These are phyloP conservation scores for Penicillium griseofulvum DNA, from an alignment of 2,329 filamentous ascomycete genomes.

Conservation along the genomic window DNA sequence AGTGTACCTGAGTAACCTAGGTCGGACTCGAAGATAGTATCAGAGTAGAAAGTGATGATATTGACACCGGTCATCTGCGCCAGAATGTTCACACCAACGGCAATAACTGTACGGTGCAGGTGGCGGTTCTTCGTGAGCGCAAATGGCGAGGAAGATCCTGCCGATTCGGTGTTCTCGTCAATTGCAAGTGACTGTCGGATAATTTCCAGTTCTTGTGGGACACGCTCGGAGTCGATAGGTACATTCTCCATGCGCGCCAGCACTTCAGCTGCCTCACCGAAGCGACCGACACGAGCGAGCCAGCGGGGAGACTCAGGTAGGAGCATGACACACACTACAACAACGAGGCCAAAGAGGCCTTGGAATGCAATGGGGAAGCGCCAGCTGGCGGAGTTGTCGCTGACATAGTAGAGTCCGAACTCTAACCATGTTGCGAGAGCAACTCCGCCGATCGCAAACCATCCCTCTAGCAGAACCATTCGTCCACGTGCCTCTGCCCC, in stretches of 20 bases:
- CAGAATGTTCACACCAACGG: constrained; percentile 26
- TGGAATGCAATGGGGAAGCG: constrained; percentile 32
- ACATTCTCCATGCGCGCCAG: constrained; percentile 47
- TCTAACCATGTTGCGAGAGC: constrained; percentile 40
- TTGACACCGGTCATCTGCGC: constrained; percentile 33
- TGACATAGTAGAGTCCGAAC: constrained; percentile 41
- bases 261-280: constrained; percentile 46
- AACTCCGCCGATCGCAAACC: constrained; percentile 20
- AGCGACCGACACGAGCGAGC: constrained; percentile 51
- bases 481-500: constrained; percentile 15
- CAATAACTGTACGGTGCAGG: constrained; percentile 26
- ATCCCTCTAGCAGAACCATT: constrained; percentile 21
- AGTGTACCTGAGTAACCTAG: constrained; percentile 21
- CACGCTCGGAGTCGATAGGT: constrained; percentile 50
- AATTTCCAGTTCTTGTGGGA: constrained; percentile 20
- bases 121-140: constrained; percentile 23
- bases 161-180: constrained; percentile 1
- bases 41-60: constrained; percentile 33
- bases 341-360: constrained; percentile 36
- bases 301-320: constrained; percentile 55
- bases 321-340: constrained; percentile 20
- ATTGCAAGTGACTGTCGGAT: constrained; percentile 48
- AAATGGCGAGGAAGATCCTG: constrained; percentile 17
- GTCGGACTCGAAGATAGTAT: constrained; percentile 28
- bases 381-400: constrained; percentile 29